These are phyloP conservation scores for Albatrellus ellisii DNA, from an alignment of 768 basidiomycete genomes.

Conservation along the genomic window DNA sequence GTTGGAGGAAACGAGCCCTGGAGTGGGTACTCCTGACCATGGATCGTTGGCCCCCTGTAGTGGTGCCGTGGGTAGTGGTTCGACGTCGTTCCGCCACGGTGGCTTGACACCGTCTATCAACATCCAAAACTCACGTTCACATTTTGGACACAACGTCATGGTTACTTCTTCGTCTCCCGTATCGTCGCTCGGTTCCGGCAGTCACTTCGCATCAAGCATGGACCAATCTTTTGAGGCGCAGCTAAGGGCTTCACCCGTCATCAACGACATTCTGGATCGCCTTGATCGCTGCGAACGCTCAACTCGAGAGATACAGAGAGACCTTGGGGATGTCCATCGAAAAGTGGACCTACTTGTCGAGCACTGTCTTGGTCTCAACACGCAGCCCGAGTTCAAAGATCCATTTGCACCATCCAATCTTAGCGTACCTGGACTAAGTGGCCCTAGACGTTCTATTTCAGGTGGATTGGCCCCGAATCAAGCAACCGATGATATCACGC, in stretches of 20 bases:
- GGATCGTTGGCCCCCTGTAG: constrained; percentile 5
- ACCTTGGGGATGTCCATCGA: constrained; percentile 59
- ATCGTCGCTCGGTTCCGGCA: constrained; percentile 66
- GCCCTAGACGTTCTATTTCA: constrained; percentile 49
- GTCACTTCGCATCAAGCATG: constrained; percentile 38
- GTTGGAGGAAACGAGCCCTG: constrained; percentile 3
- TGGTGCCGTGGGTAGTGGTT: constrained; percentile 3
- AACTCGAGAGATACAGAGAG: constrained; percentile 59
- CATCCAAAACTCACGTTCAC: constrained; percentile 16
- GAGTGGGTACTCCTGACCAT: constrained; percentile 4
- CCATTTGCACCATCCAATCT: constrained; percentile 43
- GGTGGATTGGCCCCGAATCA: constrained; percentile 65
- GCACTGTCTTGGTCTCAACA: constrained; percentile 33
- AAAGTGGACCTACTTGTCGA: constrained; percentile 72
- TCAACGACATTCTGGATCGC: constrained; percentile 67
- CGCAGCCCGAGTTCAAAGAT: constrained; percentile 65
- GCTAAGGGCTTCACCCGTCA: constrained; percentile 60
- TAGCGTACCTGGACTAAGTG: constrained; percentile 22
- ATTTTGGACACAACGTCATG: constrained; percentile 31
- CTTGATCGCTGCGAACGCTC: constrained; percentile 58
- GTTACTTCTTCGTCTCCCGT: constrained; percentile 61
- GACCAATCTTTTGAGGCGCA: constrained; percentile 51
- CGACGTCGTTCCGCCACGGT: constrained; percentile 10
- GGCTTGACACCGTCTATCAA: constrained; percentile 9
- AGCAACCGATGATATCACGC: constrained; percentile 56